phyloP scores from a whole-genome alignment of 192 early-diverging fungal genomes.

The Globomyces pollinis-pini region DNA sequence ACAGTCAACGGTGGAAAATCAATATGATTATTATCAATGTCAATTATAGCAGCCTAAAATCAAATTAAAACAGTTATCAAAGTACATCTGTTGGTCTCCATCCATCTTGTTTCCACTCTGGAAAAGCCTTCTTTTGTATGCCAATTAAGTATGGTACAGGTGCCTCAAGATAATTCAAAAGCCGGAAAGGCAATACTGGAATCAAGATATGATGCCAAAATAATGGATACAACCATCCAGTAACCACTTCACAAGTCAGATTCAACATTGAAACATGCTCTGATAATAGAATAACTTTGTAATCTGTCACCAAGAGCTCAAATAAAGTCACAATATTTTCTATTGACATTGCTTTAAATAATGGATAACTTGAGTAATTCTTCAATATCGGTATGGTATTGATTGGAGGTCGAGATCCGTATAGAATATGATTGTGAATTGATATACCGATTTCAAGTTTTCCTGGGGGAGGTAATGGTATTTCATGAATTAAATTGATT shows the following conservation, averaged over 20 bases:
- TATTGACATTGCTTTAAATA: conserved; percentile 61
- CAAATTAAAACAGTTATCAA: conserved; percentile 17
- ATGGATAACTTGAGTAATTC: conserved; percentile 70
- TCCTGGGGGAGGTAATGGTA: conserved; percentile 72
- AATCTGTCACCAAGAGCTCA: conserved; percentile 64
- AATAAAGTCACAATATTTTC: conserved; percentile 58
- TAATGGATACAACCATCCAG: conserved; percentile 60
- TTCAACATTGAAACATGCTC: conserved; percentile 61
- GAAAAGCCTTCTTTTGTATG: conserved; percentile 47
- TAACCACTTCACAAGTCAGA: conserved; percentile 54
- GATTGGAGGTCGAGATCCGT: conserved; percentile 62
- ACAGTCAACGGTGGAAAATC: conserved; percentile 31
- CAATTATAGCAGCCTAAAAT: conserved; percentile 35
- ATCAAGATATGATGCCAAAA: conserved; percentile 75
- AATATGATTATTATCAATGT: conserved; percentile 62
- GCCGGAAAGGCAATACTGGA: conserved; percentile 57
- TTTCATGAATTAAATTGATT: conserved; percentile 61
- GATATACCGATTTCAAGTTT: conserved; percentile 66
- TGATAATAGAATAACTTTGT: conserved; percentile 66
- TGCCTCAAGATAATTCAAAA: conserved; percentile 60
- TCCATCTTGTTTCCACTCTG: conserved; percentile 36
- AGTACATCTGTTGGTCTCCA: conserved; percentile 57
- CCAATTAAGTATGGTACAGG: conserved; percentile 77
- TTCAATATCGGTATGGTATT: conserved; percentile 67
- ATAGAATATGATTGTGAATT: conserved; percentile 53